phyloP scores from a whole-genome alignment of 1,284 basidiomycete species.

The Cystobasidium sp. region DNA sequence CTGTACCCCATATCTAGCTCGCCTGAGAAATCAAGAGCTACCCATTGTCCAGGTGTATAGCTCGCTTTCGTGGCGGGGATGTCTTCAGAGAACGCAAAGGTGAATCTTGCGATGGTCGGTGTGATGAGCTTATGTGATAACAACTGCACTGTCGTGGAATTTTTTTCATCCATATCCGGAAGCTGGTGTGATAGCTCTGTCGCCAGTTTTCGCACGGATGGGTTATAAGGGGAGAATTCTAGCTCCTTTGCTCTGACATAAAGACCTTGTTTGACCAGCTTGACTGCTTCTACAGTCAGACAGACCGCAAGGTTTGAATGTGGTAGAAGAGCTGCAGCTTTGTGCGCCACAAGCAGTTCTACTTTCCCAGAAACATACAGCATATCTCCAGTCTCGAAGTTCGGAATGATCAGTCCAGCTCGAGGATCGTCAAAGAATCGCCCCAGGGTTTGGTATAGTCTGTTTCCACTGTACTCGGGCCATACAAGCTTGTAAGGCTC shows the following conservation, averaged over 20 bases:
- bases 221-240: conserved; percentile 65
- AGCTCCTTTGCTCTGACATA: conserved; percentile 61
- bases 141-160: conserved; percentile 28
- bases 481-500: conserved; percentile 65
- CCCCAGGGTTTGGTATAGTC: conserved; percentile 67
- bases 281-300: conserved; percentile 63
- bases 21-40: conserved; percentile 64
- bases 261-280: conserved; percentile 64
- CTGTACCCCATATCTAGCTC: conserved; percentile 63
- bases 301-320: conserved; percentile 64
- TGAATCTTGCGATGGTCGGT: conserved; percentile 50
- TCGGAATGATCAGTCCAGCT: conserved; percentile 65
- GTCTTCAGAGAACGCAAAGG: conserved; percentile 61
- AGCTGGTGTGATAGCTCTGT: conserved; percentile 58
- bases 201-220: conserved; percentile 64
- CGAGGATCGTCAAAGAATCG: conserved; percentile 62
- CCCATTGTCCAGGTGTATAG: conserved; percentile 64
- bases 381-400: conserved; percentile 64
- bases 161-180: neutral
- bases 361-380: conserved; percentile 69
- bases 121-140: conserved; percentile 10
- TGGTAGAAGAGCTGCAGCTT: conserved; percentile 65
- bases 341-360: conserved; percentile 61
- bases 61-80: conserved; percentile 54
- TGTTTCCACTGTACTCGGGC: conserved; percentile 69